phyloP scores from a whole-genome alignment of 2,329 filamentous ascomycete genomes.

The Monilinia vaccinii-corymbosi region DNA sequence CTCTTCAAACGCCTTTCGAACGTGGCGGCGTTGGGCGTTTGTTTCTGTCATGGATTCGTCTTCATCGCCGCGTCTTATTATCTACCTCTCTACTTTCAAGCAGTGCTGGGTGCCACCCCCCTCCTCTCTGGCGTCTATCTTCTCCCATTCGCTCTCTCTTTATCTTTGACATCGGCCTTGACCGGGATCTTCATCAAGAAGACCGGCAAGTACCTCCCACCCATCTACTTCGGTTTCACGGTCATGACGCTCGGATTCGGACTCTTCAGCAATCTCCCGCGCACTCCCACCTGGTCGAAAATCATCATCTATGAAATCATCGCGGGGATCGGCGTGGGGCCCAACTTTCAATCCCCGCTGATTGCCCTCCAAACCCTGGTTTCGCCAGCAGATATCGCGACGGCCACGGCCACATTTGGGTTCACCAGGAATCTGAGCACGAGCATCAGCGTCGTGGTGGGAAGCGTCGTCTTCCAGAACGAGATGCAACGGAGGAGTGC shows the following conservation, averaged over 20 bases:
- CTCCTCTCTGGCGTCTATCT: slow-evolving; percentile 70
- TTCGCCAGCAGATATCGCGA: slow-evolving; percentile 54
- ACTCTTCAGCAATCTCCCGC: slow-evolving; percentile 51
- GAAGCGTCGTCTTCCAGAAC: slow-evolving; percentile 43
- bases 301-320: slow-evolving; percentile 54
- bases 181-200: slow-evolving; percentile 50
- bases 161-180: slow-evolving; percentile 52
- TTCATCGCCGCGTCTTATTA: slow-evolving; percentile 22
- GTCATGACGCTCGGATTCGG: slow-evolving; percentile 58
- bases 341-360: slow-evolving; percentile 60
- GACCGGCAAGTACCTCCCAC: slow-evolving; percentile 55
- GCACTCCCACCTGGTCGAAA: slow-evolving; percentile 43
- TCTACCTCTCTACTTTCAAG: slow-evolving; percentile 66
- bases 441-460: slow-evolving; percentile 39
- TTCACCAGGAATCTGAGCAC: slow-evolving; percentile 40
- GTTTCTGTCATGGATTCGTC: slow-evolving; percentile 62
- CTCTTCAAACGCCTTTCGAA: slow-evolving; percentile 63
- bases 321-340: slow-evolving; percentile 54
- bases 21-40: slow-evolving; percentile 53
- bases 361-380: slow-evolving; percentile 59
- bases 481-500: slow-evolving; percentile 29
- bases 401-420: slow-evolving; percentile 54
- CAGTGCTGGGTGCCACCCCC: slow-evolving; percentile 34
- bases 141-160: slow-evolving; percentile 58
- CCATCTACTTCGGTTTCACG: slow-evolving; percentile 49